Conservation (phyloP, 257 asterid species). For the Galeopsis tetrahit region DNA sequence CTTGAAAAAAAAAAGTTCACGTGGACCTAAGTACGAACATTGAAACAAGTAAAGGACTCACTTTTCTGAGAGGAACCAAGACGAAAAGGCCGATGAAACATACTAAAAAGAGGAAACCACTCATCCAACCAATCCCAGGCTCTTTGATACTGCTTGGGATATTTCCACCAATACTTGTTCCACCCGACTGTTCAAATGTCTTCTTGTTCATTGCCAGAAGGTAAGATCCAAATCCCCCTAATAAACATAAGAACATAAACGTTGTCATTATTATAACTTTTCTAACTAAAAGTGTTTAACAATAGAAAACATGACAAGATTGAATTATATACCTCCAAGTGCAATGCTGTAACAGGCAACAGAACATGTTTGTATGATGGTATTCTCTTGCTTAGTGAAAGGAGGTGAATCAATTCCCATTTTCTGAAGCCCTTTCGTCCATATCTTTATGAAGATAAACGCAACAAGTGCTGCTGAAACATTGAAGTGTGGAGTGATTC, state of each 20-base stretch:
- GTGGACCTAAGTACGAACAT: too few species aligned
- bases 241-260: too few species aligned
- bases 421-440: slow-evolving; percentile 56
- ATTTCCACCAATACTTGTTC: slow-evolving; percentile 52
- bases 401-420: slow-evolving; percentile 58
- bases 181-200: slow-evolving; percentile 72
- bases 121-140: slow-evolving; percentile 87
- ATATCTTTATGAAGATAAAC: slow-evolving; percentile 48
- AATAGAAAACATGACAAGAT: too few species aligned
- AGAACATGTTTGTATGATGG: slow-evolving; percentile 76
- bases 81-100: slow-evolving; percentile 85
- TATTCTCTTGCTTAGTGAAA: slow-evolving; percentile 76
- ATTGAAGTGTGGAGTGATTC: slow-evolving; percentile 76
- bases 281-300: too few species aligned
- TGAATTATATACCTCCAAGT: slow-evolving; percentile 53
- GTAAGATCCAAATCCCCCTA: slow-evolving; percentile 87
- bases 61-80: slow-evolving; percentile 88
- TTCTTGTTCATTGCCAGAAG: slow-evolving; percentile 74
- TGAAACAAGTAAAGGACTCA: slow-evolving; percentile 21
- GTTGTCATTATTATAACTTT: too few species aligned
- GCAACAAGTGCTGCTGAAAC: slow-evolving; percentile 86
- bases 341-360: slow-evolving; percentile 88
- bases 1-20: too few species aligned
- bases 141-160: slow-evolving; percentile 61
- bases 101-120: slow-evolving; percentile 62